Conservation (phyloP, 2,329 filamentous ascomycete genomes). For the Coniochaeta prunicola region DNA sequence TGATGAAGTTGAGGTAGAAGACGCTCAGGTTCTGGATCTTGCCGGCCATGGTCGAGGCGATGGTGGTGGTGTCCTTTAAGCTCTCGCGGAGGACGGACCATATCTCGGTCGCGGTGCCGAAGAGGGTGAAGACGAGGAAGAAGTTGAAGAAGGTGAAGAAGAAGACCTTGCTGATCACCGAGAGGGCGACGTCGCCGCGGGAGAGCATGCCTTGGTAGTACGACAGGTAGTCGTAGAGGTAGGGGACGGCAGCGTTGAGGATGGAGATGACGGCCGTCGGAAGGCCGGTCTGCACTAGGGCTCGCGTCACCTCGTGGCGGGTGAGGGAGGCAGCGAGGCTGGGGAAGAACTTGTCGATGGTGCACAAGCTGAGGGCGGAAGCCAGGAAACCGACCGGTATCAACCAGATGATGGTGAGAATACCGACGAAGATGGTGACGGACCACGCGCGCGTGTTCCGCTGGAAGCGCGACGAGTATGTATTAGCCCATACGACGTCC, state of each 20-base stretch:
- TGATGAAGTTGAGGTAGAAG: slow-evolving; percentile 92
- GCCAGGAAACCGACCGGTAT: slow-evolving; percentile 74
- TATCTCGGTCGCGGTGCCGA: slow-evolving; percentile 75
- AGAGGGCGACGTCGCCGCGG: slow-evolving; percentile 87
- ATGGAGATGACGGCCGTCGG: slow-evolving; percentile 81
- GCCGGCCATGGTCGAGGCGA: slow-evolving; percentile 67
- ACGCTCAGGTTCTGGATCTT: slow-evolving; percentile 68
- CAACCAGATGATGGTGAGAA: slow-evolving; percentile 86
- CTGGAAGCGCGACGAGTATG: slow-evolving; percentile 67
- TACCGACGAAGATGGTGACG: slow-evolving; percentile 73
- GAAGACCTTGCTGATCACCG: slow-evolving; percentile 96
- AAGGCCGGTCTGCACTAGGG: slow-evolving; percentile 78
- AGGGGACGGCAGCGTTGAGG: slow-evolving; percentile 84
- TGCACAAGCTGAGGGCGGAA: slow-evolving; percentile 71
- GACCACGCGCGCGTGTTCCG: slow-evolving; percentile 75
- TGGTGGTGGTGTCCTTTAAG: slow-evolving; percentile 69
- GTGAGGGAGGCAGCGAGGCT: slow-evolving; percentile 60
- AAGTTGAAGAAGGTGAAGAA: slow-evolving; percentile 99
- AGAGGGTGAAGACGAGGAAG: slow-evolving; percentile 87
- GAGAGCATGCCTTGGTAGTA: slow-evolving; percentile 93
- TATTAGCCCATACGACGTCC: slow-evolving; percentile 94
- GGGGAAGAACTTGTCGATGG: slow-evolving; percentile 67
- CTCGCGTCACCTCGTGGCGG: slow-evolving; percentile 61
- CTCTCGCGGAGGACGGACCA: slow-evolving; percentile 64
- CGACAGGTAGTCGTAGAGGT: slow-evolving; percentile 88